Evolutionary conservation across 108 stramenopile species (phyloP).

Genomic region (Schizochytrium sp.): DNA sequence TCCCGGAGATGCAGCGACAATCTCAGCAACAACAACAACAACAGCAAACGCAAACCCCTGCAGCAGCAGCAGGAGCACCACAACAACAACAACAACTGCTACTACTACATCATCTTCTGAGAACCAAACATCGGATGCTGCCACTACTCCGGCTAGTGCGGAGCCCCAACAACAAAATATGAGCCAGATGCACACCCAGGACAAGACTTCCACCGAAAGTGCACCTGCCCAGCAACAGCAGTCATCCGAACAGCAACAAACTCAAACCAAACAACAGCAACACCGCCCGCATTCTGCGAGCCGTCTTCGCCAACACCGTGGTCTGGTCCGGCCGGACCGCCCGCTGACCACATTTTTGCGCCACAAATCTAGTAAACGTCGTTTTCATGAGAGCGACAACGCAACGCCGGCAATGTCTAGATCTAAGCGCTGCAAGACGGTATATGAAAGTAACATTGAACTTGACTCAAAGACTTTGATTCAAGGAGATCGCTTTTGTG

Average conservation of each 20-base stretch:
- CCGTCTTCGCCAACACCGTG: neutral
- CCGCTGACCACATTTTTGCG: neutral
- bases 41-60: neutral
- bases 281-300: neutral
- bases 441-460: neutral
- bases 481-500: too few relatives aligned
- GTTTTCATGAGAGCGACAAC: neutral
- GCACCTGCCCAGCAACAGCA: neutral
- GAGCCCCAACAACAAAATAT: too few relatives aligned
- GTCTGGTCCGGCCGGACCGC: neutral
- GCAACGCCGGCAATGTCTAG: neutral
- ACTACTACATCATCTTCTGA: too few relatives aligned
- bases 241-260: neutral
- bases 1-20: slow-evolving; percentile 53
- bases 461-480: too few relatives aligned
- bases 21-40: slow-evolving; percentile 33
- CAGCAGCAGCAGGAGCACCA: too few relatives aligned
- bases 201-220: too few relatives aligned
- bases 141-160: too few relatives aligned
- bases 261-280: neutral
- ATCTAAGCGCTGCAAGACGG: neutral
- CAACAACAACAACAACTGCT: too few relatives aligned
- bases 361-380: neutral
- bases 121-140: too few relatives aligned
- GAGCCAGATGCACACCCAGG: too few relatives aligned